Percentiles rank a stretch among this genome's conserved stretches.
phyloP scores from a whole-genome alignment of 108 stramenopile species.

The Mediolabrus comicus region DNA sequence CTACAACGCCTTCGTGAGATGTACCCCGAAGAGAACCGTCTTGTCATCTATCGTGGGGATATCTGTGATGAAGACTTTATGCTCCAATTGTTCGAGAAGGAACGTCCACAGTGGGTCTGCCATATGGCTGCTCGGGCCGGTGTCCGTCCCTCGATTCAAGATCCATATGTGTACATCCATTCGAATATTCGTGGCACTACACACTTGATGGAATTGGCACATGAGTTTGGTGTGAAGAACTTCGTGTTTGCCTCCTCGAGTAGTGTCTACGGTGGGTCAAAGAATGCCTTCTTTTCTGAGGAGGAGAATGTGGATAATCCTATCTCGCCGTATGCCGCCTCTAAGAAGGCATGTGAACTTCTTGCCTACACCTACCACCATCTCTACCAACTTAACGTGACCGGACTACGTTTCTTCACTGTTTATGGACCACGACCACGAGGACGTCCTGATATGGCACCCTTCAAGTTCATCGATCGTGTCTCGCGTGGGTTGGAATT shows the following conservation, averaged over 20 bases:
- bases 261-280: constrained; percentile 96
- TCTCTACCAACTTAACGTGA: constrained; percentile 89
- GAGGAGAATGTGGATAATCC: constrained; percentile 94
- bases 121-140: constrained; percentile 98
- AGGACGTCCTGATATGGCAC: constrained; percentile 97
- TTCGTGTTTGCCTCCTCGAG: constrained; percentile 96
- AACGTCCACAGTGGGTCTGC: constrained; percentile 86
- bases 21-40: constrained; percentile 42
- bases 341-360: constrained; percentile 97
- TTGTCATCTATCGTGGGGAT: constrained; percentile 86
- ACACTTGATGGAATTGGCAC: constrained; percentile 87
- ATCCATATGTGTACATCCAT: constrained; percentile 97
- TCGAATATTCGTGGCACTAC: constrained; percentile 97
- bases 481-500: constrained; percentile 89
- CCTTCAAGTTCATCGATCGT: constrained; percentile 97
- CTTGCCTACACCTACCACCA: constrained; percentile 97
- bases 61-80: constrained; percentile 92
- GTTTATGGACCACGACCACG: constrained; percentile 97
- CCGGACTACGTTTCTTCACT: constrained; percentile 97
- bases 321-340: constrained; percentile 96
- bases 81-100: constrained; percentile 71
- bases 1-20: constrained; percentile 55
- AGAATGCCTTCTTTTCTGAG: constrained; percentile 89
- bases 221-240: constrained; percentile 83
- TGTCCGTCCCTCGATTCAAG: constrained; percentile 91